Percentiles rank a stretch among this genome's conserved stretches.
phyloP scores from a whole-genome alignment of 2,329 filamentous ascomycete species.

The Talaromyces sp. region DNA sequence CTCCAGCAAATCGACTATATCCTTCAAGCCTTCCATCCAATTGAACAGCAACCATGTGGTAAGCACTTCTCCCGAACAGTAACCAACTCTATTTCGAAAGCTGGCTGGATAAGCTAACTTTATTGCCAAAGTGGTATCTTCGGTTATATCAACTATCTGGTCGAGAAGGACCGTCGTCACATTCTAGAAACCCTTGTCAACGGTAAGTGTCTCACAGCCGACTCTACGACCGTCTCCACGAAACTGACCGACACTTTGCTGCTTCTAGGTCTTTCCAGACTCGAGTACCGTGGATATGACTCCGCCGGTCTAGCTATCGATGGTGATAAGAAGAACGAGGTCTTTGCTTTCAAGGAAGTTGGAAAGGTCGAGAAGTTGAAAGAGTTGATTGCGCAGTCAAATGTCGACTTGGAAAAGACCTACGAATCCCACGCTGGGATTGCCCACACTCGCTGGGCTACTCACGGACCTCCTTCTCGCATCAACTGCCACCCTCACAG shows the following conservation, averaged over 20 bases:
- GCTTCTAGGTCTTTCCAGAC: slow-evolving; percentile 74
- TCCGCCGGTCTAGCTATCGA: slow-evolving; percentile 94
- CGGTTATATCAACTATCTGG: slow-evolving; percentile 98
- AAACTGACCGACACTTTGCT: slow-evolving; percentile 19
- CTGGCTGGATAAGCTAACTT: slow-evolving; percentile 19
- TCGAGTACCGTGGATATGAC: slow-evolving; percentile 98
- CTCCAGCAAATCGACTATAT: not conserved
- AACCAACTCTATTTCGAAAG: not conserved
- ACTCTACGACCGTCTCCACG: not conserved
- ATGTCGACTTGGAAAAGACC: slow-evolving; percentile 82
- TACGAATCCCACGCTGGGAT: slow-evolving; percentile 99
- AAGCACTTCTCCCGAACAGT: slow-evolving; percentile 18
- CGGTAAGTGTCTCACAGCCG: slow-evolving; percentile 57
- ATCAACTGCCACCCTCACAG: slow-evolving; percentile 98
- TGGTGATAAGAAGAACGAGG: slow-evolving; percentile 98
- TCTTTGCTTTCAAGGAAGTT: slow-evolving; percentile 97
- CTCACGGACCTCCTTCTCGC: slow-evolving; percentile 89
- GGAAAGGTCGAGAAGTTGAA: slow-evolving; percentile 98
- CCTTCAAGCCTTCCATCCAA: slow-evolving; percentile 4
- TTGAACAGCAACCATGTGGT: slow-evolving; percentile 34
- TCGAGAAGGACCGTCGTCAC: slow-evolving; percentile 97
- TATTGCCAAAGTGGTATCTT: slow-evolving; percentile 45
- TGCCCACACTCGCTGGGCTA: slow-evolving; percentile 98
- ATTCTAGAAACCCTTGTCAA: slow-evolving; percentile 96
- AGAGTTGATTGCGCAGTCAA: slow-evolving; percentile 79